Evolutionary conservation across 2,329 filamentous ascomycete genomes (phyloP).

Genomic region (Phyllosticta citrichinensis): DNA sequence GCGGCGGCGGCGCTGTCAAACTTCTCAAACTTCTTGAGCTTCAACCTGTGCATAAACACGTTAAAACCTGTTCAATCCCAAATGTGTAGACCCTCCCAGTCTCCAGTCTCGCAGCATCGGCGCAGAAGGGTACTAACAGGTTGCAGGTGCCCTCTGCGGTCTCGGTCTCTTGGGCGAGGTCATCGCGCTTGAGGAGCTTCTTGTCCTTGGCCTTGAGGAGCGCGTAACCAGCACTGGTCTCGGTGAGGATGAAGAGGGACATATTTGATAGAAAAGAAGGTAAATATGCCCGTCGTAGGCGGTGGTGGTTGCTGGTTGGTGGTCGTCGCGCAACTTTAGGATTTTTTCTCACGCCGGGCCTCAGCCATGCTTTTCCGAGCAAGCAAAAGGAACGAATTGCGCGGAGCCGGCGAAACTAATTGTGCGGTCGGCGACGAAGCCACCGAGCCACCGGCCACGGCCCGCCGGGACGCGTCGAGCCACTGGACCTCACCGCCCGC

Average conservation of each 20-base stretch:
- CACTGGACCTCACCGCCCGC: background rate
- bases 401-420: background rate
- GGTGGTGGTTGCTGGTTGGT: background rate
- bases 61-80: background rate
- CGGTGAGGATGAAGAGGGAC: conserved; percentile 86
- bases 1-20: conserved; percentile 89
- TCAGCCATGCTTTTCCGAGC: too few species aligned
- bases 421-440: too few species aligned
- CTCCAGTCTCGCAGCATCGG: background rate
- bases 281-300: conserved; percentile 10
- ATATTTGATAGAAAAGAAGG: conserved; percentile 41
- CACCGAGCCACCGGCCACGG: too few species aligned
- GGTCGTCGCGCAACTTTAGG: conserved; percentile 5
- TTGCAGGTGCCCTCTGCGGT: conserved; percentile 78
- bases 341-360: conserved; percentile 5
- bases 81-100: background rate
- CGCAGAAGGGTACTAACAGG: conserved; percentile 54
- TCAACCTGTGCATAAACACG: conserved; percentile 49
- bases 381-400: background rate
- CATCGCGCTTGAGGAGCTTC: conserved; percentile 86
- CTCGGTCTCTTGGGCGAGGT: conserved; percentile 62
- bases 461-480: too few species aligned
- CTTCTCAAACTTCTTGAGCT: conserved; percentile 94
- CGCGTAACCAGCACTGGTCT: conserved; percentile 94
- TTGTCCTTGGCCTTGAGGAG: conserved; percentile 98